These are phyloP conservation scores for Globisporangium splendens DNA, from an alignment of 352 stramenopile species.

Conservation along the genomic window DNA sequence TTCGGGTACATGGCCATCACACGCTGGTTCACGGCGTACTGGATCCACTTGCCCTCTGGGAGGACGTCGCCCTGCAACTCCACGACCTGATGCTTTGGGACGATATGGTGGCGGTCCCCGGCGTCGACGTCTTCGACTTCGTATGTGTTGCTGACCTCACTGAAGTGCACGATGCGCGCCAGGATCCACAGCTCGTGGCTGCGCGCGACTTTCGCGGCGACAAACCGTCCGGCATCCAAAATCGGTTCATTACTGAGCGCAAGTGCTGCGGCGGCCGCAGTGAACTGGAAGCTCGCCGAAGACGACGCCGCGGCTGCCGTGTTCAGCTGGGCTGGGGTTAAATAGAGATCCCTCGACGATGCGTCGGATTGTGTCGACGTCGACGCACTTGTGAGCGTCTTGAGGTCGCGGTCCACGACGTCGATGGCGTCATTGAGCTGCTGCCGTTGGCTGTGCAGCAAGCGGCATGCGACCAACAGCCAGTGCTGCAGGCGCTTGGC, in stretches of 20 bases:
- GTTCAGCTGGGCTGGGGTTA: constrained; percentile 6
- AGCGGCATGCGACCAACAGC: constrained; percentile 48
- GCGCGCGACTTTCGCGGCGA: constrained; percentile 71
- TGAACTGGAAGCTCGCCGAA: constrained; percentile 16
- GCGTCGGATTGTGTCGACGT: not conserved
- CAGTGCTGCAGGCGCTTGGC: constrained; percentile 64
- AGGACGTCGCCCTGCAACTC: constrained; percentile 83
- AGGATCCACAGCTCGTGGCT: constrained; percentile 92
- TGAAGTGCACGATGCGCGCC: constrained; percentile 87
- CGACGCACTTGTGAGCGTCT: constrained; percentile 23
- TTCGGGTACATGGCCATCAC: constrained; percentile 98
- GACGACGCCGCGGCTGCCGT: constrained; percentile 5
- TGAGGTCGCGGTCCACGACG: constrained; percentile 48
- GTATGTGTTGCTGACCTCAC: constrained; percentile 89
- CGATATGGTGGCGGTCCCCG: constrained; percentile 75
- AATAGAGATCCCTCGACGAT: constrained; percentile 3
- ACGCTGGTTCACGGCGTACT: constrained; percentile 82
- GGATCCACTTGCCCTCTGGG: constrained; percentile 67
- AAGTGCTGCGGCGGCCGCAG: constrained; percentile 12
- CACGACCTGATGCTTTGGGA: constrained; percentile 83
- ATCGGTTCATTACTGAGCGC: constrained; percentile 34
- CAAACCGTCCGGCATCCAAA: constrained; percentile 45
- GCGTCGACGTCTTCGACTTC: constrained; percentile 94
- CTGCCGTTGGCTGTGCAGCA: constrained; percentile 50
- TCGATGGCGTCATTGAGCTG: constrained; percentile 51